Base-by-base conservation (phyloP, 164 flowering plant species). In the Amborella trichopoda region DNA sequence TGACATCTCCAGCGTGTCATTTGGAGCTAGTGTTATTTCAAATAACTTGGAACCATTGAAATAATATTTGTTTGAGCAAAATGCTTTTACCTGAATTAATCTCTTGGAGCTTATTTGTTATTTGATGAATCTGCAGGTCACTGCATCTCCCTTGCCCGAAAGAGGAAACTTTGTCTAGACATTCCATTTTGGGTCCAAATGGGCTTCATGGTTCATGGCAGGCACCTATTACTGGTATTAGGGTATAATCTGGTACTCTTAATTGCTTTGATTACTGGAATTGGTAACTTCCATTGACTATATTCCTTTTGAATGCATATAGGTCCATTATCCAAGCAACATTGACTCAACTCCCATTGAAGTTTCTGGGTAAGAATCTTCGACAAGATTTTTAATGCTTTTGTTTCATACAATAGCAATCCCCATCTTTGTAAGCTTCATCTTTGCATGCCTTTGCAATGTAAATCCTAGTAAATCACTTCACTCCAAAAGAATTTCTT, bases 121-220 rank as follows among this genome's bases (percentile, higher is more conserved):
- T n/a, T n/a, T n/a, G n/a, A n/a, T n/a, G n/a, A n/a, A n/a, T n/a
- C n/a, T n/a, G n/a, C n/a, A n/a, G n/a, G n/a, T n/a, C n/a, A n/a
- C n/a, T n/a, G n/a, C n/a, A 66, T 53, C 39, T 79, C 25, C 89
- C 89, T 55, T 71, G 43, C 60, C 95, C 95, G 26, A 88, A 78
- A 53, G 69, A 79, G 58, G 99, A 85, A 57, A 93, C 99, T 23
- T 62, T 88, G 49, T 85, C 99, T 14, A 85, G 95, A 54, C 99
- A 93, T 58, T 93, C 96, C 9, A 56, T 93, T 54, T 66, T 93
- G 23, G 99, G 99, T 17, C 91, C 91, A 48, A 88, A 53, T 67
- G 96, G 99, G 56, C 80, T 93, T 48, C 63, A 54, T 39, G 82
- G 82, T 30, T 89, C 77, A 54, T 84, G 99, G 99, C 64, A 41